Evolutionary conservation across 805 yeast genomes (phyloP).

Genomic region (Cyberlindnera maclurae): DNA sequence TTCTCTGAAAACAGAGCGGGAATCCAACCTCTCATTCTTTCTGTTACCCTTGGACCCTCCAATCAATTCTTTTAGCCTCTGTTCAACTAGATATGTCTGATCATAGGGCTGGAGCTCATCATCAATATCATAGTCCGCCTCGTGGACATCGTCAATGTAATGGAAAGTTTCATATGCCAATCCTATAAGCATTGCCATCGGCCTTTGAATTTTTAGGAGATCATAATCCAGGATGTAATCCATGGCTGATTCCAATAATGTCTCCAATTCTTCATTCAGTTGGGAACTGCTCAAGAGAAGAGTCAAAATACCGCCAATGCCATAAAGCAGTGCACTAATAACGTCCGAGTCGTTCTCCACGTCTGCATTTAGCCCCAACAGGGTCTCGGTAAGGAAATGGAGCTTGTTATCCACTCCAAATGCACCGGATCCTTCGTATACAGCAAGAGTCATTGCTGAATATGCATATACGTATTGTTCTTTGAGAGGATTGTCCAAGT

Average conservation of each 20-base stretch:
- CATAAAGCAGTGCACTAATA: conserved; percentile 18
- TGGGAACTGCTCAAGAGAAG: conserved; percentile 9
- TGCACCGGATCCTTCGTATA: conserved; percentile 22
- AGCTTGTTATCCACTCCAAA: conserved; percentile 21
- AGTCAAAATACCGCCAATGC: conserved; percentile 20
- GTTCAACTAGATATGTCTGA: conserved; percentile 41
- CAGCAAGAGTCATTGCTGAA: conserved; percentile 15
- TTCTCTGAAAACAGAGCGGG: conserved; percentile 55
- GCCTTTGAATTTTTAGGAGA: conserved; percentile 15
- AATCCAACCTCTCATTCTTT: conserved; percentile 55
- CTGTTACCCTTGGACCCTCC: conserved; percentile 48
- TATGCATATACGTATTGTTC: conserved; percentile 20
- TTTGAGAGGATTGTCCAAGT: conserved; percentile 9
- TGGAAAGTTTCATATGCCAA: conserved; percentile 20
- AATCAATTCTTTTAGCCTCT: conserved; percentile 35
- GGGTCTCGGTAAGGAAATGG: conserved; percentile 12
- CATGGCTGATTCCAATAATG: conserved; percentile 14
- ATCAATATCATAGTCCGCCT: conserved; percentile 33
- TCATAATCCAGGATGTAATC: conserved; percentile 17
- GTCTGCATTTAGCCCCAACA: conserved; percentile 11
- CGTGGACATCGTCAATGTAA: conserved; percentile 36
- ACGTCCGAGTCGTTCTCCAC: conserved; percentile 7
- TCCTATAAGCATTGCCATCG: conserved; percentile 22
- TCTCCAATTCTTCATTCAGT: conserved; percentile 18
- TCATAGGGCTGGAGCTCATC: conserved; percentile 44